These are phyloP conservation scores for Crithidia fasciculata DNA, from an alignment of 208 protist genomes.

Conservation along the genomic window DNA sequence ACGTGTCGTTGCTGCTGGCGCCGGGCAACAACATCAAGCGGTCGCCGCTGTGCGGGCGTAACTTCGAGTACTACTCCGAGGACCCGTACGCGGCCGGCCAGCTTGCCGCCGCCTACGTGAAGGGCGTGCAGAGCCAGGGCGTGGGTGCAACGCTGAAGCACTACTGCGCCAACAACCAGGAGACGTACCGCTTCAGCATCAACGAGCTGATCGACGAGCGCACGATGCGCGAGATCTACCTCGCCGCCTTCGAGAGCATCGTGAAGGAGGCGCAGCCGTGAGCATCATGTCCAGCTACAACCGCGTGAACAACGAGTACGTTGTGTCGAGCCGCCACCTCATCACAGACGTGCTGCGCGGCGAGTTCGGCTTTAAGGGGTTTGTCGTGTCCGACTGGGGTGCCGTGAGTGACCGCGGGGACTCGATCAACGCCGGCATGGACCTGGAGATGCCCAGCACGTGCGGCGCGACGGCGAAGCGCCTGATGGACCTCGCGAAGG, in stretches of 20 bases:
- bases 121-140: conserved; percentile 37
- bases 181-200: conserved; percentile 21
- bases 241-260: conserved; percentile 39
- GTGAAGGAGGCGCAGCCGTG: conserved; percentile 23
- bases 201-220: conserved; percentile 39
- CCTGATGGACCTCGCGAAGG: conserved; percentile 29
- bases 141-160: conserved; percentile 48
- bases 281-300: conserved; percentile 50
- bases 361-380: conserved; percentile 55
- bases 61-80: conserved; percentile 59
- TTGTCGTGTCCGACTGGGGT: conserved; percentile 56
- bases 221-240: conserved; percentile 52
- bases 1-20: conserved; percentile 16
- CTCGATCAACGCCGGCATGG: conserved; percentile 41
- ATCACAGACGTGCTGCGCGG: conserved; percentile 42
- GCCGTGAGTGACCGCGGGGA: conserved; percentile 51
- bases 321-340: conserved; percentile 51
- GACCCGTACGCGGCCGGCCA: conserved; percentile 32
- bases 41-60: conserved; percentile 39
- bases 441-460: conserved; percentile 63
- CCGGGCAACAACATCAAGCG: conserved; percentile 31
- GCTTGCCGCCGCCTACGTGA: conserved; percentile 18
- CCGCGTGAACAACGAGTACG: conserved; percentile 33
- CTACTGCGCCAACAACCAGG: conserved; percentile 53
- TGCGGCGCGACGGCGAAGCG: conserved; percentile 28